Base-by-base conservation (phyloP, 768 basidiomycete species). In the Leucosporidium yakuticum region DNA sequence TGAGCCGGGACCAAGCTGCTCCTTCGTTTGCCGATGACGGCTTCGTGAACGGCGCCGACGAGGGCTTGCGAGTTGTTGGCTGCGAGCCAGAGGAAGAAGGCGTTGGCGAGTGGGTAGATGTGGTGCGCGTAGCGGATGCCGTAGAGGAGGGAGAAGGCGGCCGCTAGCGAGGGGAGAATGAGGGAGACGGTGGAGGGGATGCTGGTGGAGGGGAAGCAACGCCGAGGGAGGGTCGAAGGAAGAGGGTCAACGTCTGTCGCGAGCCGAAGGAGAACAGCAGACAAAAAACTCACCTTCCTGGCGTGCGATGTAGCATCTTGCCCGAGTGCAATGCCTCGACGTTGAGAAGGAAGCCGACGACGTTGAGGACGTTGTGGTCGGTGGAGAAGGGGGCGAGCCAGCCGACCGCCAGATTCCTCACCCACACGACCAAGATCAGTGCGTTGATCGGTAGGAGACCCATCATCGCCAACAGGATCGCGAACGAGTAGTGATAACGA, bases 361-460 rank as follows among this genome's bases (percentile, higher is more conserved):
- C 63, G 23, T 69, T 36, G 19, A 77, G 53, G 20, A 78, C 68
- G 51, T 75, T 70, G 75, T 92, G 90, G 76, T 94, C 91, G 0
- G 88, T 87, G 53, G 86, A 84, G 77, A 92, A 94, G 4, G 89
- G 89, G 8, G 87, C 86, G 12, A 84, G 87, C 68, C 85, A 83
- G 15, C 90, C 88, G 0, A 89, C 89, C 48, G 85, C 82, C 17
- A 95, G 80, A 49, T 92, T 94, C 60, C 91, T 85, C 4, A 87
- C 88, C 94, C 94, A 97, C 4, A 95, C 91, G 2, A 85, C 87
- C 31, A 97, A 81, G 9, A 88, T 87, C 4, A 86, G 87, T 1
- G 68, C 71, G 9, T 83, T 83, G 64, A 90, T 80, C 1, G 93
- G 93, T 0, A 95, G 79, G 4, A 93, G 81, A 84, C 87, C 87